These are phyloP conservation scores for Ensete glaucum DNA, from an alignment of 176 grass and related monocot species.

Conservation along the genomic window DNA sequence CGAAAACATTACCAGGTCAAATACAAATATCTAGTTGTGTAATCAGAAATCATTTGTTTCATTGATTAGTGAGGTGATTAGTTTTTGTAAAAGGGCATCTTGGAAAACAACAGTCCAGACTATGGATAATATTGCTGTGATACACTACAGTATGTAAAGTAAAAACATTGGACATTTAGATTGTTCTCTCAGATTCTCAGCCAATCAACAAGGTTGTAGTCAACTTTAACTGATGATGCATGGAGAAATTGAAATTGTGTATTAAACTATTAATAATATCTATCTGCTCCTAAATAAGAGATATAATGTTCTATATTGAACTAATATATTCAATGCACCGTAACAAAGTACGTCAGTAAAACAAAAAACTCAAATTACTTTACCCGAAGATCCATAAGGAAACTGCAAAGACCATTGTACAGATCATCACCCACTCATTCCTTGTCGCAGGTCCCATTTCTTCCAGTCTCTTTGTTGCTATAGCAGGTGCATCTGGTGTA, in stretches of 20 bases:
- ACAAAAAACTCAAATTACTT: slow-evolving; percentile 6
- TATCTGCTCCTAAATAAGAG: not conserved
- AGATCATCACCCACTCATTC: slow-evolving; percentile 78
- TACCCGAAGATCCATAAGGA: slow-evolving; percentile 75
- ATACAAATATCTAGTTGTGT: too few relatives aligned
- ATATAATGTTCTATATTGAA: not conserved
- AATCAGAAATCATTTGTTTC: too few relatives aligned
- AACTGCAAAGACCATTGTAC: slow-evolving; percentile 77
- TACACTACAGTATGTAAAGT: too few relatives aligned
- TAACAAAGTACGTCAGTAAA: not conserved
- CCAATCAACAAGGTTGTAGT: not conserved
- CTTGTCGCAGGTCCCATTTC: slow-evolving; percentile 71
- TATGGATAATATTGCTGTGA: too few relatives aligned
- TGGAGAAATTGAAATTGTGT: not conserved
- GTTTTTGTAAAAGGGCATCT: too few relatives aligned
- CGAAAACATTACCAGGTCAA: too few relatives aligned
- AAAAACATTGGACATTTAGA: too few relatives aligned
- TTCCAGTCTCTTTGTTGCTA: slow-evolving; percentile 50
- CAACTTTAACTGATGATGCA: not conserved
- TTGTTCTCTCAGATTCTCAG: not conserved
- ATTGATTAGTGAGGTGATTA: too few relatives aligned
- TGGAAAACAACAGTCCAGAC: too few relatives aligned
- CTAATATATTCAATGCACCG: not conserved
- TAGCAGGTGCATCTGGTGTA: slow-evolving; percentile 65
- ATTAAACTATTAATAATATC: not conserved